Evolutionary conservation across 305 asterid genomes (phyloP), one percentile per base, ranked within the genome.

Genomic region (Fraxinus angustifolia): DNA sequence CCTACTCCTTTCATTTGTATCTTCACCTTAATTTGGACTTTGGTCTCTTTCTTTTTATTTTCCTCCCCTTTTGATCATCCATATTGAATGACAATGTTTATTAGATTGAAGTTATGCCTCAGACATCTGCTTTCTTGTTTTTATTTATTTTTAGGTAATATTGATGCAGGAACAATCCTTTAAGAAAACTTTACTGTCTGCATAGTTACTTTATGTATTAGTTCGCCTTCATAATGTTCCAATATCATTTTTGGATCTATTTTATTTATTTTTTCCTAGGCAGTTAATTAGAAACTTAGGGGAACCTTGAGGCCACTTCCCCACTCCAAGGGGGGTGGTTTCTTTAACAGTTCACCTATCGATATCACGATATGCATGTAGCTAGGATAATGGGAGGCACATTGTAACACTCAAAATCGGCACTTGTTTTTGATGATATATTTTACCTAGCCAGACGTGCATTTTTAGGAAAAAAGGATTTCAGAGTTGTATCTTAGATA

Each of bases 401-500:
- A 23, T 65, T 4, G 73, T 65, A 26, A 65, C 36, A 26, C 35
- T 28, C 73, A 65, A 65, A 65, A 65, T 28, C 33, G 36, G 17
- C 3, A 4, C 36, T 10, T 65, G 3, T 65, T 31, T 75, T 42
- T 68, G 60, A 48, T 45, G 17, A 53, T 72, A 56, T 58, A 60
- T 62, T 65, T 76, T 42, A 80, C 65, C 28, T 70, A 71, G 78
- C 71, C 19, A 38, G 79, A 56, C 58, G 21, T 67, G 68, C 53
- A 34, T 58, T 70, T 65, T 65, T 73, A 78, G 48, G 26, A n/a
- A 45, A 4, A 21, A 48, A 67, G 38, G 78, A 48, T 45, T 40
- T 84, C 67, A 58, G 38, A 45, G 81, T 33, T 28, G 73, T 65
- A 26, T 65, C 31, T 26, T 65, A 65, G 75, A 21, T 75, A 76